phyloP scores from a whole-genome alignment of 2,329 filamentous ascomycete species.

The Nothomitra cinnamomea region DNA sequence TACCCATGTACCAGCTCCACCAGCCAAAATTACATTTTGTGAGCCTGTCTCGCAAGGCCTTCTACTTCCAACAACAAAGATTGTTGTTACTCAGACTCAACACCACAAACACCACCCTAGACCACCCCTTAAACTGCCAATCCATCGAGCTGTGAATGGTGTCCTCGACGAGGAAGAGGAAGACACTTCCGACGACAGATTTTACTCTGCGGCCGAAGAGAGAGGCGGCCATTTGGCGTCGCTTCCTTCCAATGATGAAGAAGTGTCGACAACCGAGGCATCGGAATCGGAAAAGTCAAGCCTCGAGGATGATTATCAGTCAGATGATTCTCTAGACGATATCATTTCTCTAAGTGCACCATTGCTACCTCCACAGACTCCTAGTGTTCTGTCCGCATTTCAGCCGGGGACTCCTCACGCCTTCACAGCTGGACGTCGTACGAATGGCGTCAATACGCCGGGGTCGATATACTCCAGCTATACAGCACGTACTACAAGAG shows the following conservation, averaged over 20 bases:
- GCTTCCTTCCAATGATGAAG: slow-evolving; percentile 10
- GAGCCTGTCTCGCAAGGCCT: slow-evolving; percentile 86
- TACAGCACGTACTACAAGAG: slow-evolving; percentile 66
- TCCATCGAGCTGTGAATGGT: slow-evolving; percentile 38
- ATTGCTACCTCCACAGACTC: slow-evolving; percentile 56
- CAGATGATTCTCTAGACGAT: slow-evolving; percentile 82
- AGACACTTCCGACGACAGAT: slow-evolving; percentile 76
- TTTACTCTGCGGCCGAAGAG: slow-evolving; percentile 84
- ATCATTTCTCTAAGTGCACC: slow-evolving; percentile 82
- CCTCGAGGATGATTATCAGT: slow-evolving; percentile 56
- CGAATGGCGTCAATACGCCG: slow-evolving; percentile 63
- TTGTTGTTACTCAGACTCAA: slow-evolving; percentile 57
- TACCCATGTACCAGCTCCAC: slow-evolving; percentile 67
- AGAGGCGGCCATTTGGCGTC: slow-evolving; percentile 29
- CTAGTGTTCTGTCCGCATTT: slow-evolving; percentile 63
- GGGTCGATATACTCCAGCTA: slow-evolving; percentile 82
- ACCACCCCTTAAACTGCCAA: slow-evolving; percentile 22
- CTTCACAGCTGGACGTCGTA: slow-evolving; percentile 44
- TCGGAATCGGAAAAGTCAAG: slow-evolving; percentile 44
- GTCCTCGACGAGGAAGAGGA: slow-evolving; percentile 46
- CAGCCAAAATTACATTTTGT: slow-evolving; percentile 79
- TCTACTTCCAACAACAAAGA: slow-evolving; percentile 58
- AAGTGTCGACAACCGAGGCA: slow-evolving; percentile 38
- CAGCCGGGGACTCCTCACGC: slow-evolving; percentile 62
- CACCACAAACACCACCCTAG: slow-evolving; percentile 31